These are phyloP conservation scores for Xylaria digitata DNA, from an alignment of 2,329 filamentous ascomycete genomes.

Conservation along the genomic window DNA sequence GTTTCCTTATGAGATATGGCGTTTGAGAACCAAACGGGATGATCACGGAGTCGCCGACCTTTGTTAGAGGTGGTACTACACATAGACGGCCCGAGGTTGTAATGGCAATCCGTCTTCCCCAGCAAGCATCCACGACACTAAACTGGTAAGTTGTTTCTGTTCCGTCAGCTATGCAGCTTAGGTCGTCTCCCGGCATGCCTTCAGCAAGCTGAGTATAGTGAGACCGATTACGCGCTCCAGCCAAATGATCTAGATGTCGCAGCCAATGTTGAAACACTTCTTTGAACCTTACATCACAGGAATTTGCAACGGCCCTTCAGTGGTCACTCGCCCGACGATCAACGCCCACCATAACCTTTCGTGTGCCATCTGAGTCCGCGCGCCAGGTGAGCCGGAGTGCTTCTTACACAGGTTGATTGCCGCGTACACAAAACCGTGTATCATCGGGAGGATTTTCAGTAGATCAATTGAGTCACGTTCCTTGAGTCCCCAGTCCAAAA, in stretches of 20 bases:
- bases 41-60: slow-evolving; percentile 27
- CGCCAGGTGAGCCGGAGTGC: background rate
- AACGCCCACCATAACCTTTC: slow-evolving; percentile 25
- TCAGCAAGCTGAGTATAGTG: slow-evolving; percentile 8
- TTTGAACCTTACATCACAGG: slow-evolving; percentile 12
- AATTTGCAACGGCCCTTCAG: background rate
- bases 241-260: slow-evolving; percentile 6
- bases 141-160: slow-evolving; percentile 12
- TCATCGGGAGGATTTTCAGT: slow-evolving; percentile 5
- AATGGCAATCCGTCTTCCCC: slow-evolving; percentile 28
- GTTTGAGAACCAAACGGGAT: slow-evolving; percentile 33
- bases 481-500: slow-evolving; percentile 25
- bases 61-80: slow-evolving; percentile 30
- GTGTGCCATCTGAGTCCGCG: background rate
- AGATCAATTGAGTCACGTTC: slow-evolving; percentile 15
- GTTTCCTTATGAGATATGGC: slow-evolving; percentile 28
- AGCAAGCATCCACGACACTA: slow-evolving; percentile 22
- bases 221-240: background rate
- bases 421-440: slow-evolving; percentile 23
- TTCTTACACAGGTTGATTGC: slow-evolving; percentile 26
- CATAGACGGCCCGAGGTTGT: slow-evolving; percentile 25
- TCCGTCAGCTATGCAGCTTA: background rate
- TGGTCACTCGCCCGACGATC: slow-evolving; percentile 19
- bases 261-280: slow-evolving; percentile 25
- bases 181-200: background rate